phyloP scores from a whole-genome alignment of 129 eudicot species.

The sunflower (Helianthus annuus) region HanXRQr2.0-SUNRISE NC_035443.2:37542865-37543364 shows the following conservation, averaged over 20 bases:
- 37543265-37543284: neutral
- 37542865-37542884: neutral
- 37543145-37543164: neutral
- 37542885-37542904: neutral
- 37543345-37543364: constrained; percentile 62
- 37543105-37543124: neutral
- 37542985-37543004: too few relatives aligned
- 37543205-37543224: constrained; percentile 10
- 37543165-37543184: neutral
- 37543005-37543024: too few relatives aligned
- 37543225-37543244: constrained; percentile 21
- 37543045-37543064: too few relatives aligned
- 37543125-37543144: neutral
- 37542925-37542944: neutral
- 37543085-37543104: too few relatives aligned
- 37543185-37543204: neutral
- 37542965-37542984: neutral
- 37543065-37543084: too few relatives aligned
- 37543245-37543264: constrained; percentile 11
- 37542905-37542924: neutral
- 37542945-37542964: neutral
- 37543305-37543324: neutral
- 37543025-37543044: too few relatives aligned
- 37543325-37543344: too few relatives aligned
- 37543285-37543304: neutral